Percentiles rank a stretch among this genome's conserved stretches.
Evolutionary conservation across 108 stramenopile species (phyloP).

Genomic region (Stephanodiscus minutulus): DNA sequence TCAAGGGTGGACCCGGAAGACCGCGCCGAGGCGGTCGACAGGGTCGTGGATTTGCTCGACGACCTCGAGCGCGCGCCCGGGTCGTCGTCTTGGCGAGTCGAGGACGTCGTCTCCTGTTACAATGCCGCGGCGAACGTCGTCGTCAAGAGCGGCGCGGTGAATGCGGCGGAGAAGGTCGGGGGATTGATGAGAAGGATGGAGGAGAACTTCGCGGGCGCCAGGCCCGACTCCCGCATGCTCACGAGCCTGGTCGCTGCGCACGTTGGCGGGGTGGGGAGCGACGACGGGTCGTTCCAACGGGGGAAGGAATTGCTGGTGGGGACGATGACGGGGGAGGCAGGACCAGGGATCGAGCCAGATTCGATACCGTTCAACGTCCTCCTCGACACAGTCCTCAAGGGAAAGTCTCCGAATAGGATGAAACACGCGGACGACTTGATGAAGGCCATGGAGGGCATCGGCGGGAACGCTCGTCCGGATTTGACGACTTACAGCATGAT

Average conservation of each 20-base stretch:
- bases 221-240: slow-evolving; percentile 30
- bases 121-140: no score
- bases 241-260: slow-evolving; percentile 22
- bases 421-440: slow-evolving; percentile 39
- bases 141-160: slow-evolving; percentile 13
- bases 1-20: no score
- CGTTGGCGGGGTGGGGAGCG: slow-evolving; percentile 1
- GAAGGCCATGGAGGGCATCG: slow-evolving; percentile 23
- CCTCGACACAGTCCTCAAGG: slow-evolving; percentile 25
- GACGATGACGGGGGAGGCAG: slow-evolving; percentile 15
- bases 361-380: slow-evolving; percentile 37
- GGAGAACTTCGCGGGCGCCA: slow-evolving; percentile 31
- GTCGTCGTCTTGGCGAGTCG: no score
- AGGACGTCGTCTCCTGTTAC: no score
- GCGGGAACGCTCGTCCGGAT: slow-evolving; percentile 48
- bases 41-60: no score
- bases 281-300: slow-evolving; percentile 9
- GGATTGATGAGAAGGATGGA: slow-evolving; percentile 43
- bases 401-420: slow-evolving; percentile 7
- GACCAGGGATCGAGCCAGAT: slow-evolving; percentile 10
- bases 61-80: no score
- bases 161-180: slow-evolving; percentile 20
- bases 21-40: no score
- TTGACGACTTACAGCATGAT: slow-evolving; percentile 42
- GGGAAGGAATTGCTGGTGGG: slow-evolving; percentile 23